phyloP scores from a whole-genome alignment of 352 stramenopile genomes.

The Pythium oligandrum region DNA sequence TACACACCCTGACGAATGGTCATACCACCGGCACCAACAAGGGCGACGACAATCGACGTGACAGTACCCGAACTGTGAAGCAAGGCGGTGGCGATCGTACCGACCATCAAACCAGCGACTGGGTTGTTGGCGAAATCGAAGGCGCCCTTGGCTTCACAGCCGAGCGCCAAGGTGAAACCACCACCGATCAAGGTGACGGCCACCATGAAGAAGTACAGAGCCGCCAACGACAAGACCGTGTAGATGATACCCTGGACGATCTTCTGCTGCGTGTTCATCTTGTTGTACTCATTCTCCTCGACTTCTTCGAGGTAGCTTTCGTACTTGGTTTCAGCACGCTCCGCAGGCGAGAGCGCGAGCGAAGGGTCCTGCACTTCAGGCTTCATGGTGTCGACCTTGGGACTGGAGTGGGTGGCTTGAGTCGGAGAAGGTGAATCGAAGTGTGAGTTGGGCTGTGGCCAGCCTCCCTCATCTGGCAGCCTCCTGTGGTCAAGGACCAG shows the following conservation, averaged over 20 bases:
- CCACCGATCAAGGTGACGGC: slow-evolving; percentile 32
- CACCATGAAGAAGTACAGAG: slow-evolving; percentile 45
- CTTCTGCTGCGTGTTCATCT: slow-evolving; percentile 5
- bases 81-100: slow-evolving; percentile 30
- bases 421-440: too few relatives aligned
- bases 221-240: slow-evolving; percentile 19
- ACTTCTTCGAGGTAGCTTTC: neutral
- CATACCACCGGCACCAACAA: too few relatives aligned
- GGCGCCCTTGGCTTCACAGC: slow-evolving; percentile 23
- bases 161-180: slow-evolving; percentile 28
- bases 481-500: too few relatives aligned
- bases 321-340: neutral
- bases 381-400: too few relatives aligned
- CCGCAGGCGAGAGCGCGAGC: neutral
- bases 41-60: slow-evolving; percentile 38
- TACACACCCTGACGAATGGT: too few relatives aligned
- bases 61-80: slow-evolving; percentile 36
- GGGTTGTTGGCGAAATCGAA: slow-evolving; percentile 29
- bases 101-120: slow-evolving; percentile 34
- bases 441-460: too few relatives aligned
- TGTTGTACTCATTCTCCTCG: slow-evolving; percentile 4
- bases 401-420: too few relatives aligned
- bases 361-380: too few relatives aligned
- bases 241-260: slow-evolving; percentile 3
- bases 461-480: too few relatives aligned